phyloP scores from a whole-genome alignment of 257 asterid species.

The Scutellaria baicalensis region DNA sequence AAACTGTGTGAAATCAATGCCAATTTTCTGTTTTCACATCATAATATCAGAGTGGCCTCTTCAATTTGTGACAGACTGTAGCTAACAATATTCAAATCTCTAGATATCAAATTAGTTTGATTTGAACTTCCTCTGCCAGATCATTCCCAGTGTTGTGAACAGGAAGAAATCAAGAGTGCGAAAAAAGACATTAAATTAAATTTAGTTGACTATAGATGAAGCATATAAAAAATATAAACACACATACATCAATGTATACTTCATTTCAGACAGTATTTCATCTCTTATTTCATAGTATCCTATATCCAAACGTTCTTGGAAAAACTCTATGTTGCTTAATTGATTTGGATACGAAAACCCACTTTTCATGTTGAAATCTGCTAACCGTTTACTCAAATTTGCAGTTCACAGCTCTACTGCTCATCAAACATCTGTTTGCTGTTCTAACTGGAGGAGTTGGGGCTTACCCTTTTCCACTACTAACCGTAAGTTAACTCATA shows the following conservation, averaged over 20 bases:
- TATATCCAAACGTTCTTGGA: background rate
- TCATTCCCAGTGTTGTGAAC: background rate
- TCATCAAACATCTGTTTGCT: constrained; percentile 44
- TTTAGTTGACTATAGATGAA: background rate
- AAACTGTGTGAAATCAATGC: background rate
- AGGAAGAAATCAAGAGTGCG: background rate
- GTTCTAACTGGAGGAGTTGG: constrained; percentile 42
- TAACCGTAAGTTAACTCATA: constrained; percentile 43
- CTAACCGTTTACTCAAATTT: background rate
- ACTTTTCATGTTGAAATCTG: too few species aligned
- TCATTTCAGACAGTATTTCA: background rate
- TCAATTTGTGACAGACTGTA: constrained; percentile 20
- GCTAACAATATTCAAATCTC: background rate
- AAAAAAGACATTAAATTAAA: background rate
- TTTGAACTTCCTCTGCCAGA: background rate
- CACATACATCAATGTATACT: background rate
- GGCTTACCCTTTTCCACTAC: constrained; percentile 62
- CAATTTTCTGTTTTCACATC: constrained; percentile 5
- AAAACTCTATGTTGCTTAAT: too few species aligned
- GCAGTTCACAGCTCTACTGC: constrained; percentile 40
- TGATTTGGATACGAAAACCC: too few species aligned
- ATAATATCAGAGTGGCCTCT: background rate
- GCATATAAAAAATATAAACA: background rate
- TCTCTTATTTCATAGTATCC: background rate
- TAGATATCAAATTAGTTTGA: background rate